These are phyloP conservation scores for Camelina laxa DNA, from an alignment of 345 rosid species.

Conservation along the genomic window DNA sequence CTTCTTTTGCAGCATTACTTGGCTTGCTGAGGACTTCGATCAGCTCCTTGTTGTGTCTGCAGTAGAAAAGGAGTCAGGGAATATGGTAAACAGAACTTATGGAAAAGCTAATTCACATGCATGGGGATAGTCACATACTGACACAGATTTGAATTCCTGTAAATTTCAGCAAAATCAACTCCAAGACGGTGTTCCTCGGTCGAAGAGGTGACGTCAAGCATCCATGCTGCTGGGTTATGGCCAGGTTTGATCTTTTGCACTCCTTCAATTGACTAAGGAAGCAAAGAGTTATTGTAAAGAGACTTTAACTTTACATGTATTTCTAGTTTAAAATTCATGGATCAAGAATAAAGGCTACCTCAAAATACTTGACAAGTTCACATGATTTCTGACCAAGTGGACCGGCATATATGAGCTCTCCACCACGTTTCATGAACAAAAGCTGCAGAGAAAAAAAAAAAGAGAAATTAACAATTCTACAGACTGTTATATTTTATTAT, in stretches of 20 bases:
- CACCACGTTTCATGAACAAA: constrained; percentile 99
- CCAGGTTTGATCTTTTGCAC: constrained; percentile 81
- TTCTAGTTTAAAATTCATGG: neutral
- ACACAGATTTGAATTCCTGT: constrained; percentile 69
- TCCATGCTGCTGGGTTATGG: constrained; percentile 97
- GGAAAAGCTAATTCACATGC: neutral
- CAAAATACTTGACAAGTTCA: constrained; percentile 81
- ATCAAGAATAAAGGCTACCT: constrained; percentile 51
- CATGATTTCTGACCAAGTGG: constrained; percentile 84
- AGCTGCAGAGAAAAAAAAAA: constrained; percentile 59
- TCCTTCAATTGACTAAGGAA: constrained; percentile 76
- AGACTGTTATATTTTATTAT: constrained; percentile 5
- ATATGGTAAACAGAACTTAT: constrained; percentile 24
- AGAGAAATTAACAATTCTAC: neutral
- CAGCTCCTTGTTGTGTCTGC: constrained; percentile 72
- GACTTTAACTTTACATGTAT: neutral
- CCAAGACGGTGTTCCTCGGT: constrained; percentile 79
- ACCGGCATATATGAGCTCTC: constrained; percentile 96
- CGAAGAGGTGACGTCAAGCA: constrained; percentile 88
- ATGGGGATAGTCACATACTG: constrained; percentile 55
- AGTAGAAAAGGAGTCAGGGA: constrained; percentile 35
- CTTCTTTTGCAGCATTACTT: constrained; percentile 59
- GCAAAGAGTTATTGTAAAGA: constrained; percentile 13
- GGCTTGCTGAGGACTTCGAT: constrained; percentile 82
- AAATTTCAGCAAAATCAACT: constrained; percentile 88